Percentiles rank a stretch among this genome's conserved stretches.
Evolutionary conservation across 345 rosid genomes (phyloP).

Genomic region (Arabidopsis suecica): DNA sequence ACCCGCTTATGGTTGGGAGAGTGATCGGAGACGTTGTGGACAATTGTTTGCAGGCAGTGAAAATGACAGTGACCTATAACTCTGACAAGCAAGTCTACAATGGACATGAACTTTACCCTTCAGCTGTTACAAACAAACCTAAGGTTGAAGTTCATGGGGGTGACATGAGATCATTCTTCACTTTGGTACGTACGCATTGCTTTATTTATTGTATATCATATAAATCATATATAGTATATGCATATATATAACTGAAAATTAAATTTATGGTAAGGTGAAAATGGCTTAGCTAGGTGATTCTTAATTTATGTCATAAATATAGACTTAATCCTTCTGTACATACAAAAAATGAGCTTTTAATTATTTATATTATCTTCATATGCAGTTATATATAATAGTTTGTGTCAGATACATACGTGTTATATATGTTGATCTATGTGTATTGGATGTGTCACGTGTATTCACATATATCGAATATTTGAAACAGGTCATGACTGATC

Average conservation of each 20-base stretch:
- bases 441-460: conserved; percentile 11
- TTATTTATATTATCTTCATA: neutral
- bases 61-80: conserved; percentile 71
- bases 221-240: neutral
- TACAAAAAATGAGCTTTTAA: too few relatives aligned
- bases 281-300: neutral
- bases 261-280: neutral
- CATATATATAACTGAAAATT: neutral
- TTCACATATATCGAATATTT: conserved; percentile 19
- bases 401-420: conserved; percentile 17
- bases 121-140: conserved; percentile 71
- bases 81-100: conserved; percentile 78
- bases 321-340: neutral
- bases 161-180: conserved; percentile 92
- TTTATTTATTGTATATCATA: neutral
- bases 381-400: neutral
- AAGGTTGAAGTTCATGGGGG: conserved; percentile 88
- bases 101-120: conserved; percentile 90
- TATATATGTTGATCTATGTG: neutral
- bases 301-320: neutral
- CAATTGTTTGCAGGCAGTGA: conserved; percentile 59
- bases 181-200: conserved; percentile 70
- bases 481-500: conserved; percentile 93
- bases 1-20: conserved; percentile 87
- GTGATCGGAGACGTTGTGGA: conserved; percentile 93